A percentile compares a stretch with the other conserved stretches of the same genome.
phyloP scores from a whole-genome alignment of 768 basidiomycete species.

The Aureoboletus auriporus region DNA sequence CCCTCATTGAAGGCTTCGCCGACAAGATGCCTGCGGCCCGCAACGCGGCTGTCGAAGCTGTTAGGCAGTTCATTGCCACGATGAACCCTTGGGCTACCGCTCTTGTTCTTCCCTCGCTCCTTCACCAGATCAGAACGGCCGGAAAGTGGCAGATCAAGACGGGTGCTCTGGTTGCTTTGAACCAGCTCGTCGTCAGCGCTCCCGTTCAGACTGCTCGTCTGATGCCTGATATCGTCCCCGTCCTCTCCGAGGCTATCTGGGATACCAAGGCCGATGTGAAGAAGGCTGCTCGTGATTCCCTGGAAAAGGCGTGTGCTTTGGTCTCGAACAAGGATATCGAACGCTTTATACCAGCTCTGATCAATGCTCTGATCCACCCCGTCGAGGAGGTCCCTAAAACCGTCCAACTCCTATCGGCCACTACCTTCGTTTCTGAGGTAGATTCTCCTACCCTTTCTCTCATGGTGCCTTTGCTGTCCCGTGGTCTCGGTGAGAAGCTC shows the following conservation, averaged over 20 bases:
- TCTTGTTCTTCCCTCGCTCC: slow-evolving; percentile 81
- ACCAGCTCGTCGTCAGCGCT: slow-evolving; percentile 83
- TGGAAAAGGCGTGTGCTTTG: slow-evolving; percentile 91
- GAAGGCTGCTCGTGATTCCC: slow-evolving; percentile 93
- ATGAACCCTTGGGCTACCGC: slow-evolving; percentile 89
- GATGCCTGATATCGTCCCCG: slow-evolving; percentile 92
- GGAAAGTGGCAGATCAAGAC: slow-evolving; percentile 98
- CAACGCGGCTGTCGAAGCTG: slow-evolving; percentile 80
- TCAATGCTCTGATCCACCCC: slow-evolving; percentile 97
- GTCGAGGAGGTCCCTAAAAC: slow-evolving; percentile 98
- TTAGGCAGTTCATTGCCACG: slow-evolving; percentile 64
- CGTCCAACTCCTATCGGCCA: slow-evolving; percentile 91
- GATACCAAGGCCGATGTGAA: slow-evolving; percentile 99
- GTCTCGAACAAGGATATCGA: slow-evolving; percentile 98
- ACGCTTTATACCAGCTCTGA: slow-evolving; percentile 95
- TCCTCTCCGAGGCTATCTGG: slow-evolving; percentile 96
- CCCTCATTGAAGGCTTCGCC: slow-evolving; percentile 88
- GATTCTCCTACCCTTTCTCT: slow-evolving; percentile 95
- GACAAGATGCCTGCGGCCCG: slow-evolving; percentile 91
- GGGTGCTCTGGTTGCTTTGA: slow-evolving; percentile 74
- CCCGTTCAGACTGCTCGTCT: slow-evolving; percentile 81
- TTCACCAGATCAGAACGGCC: slow-evolving; percentile 90
- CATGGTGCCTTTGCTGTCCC: slow-evolving; percentile 93
- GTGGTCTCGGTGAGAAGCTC: slow-evolving; percentile 92
- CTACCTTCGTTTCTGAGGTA: slow-evolving; percentile 99